Percentiles rank a stretch among this genome's conserved stretches.
Evolutionary conservation across 768 basidiomycete species (phyloP).

Genomic region (Panellus pusillus): DNA sequence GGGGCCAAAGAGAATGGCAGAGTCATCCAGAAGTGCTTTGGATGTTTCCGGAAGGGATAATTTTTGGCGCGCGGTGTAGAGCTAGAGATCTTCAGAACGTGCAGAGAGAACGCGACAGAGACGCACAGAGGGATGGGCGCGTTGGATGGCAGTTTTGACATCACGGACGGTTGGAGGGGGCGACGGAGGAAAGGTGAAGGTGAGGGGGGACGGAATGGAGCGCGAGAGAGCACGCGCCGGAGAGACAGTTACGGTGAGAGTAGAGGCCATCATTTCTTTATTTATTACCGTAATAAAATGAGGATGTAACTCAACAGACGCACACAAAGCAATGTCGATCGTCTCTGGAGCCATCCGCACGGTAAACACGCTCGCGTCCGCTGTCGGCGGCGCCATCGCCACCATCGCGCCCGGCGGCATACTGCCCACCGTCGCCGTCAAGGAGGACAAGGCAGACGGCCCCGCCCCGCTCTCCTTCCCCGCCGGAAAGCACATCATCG

Average conservation of each 20-base stretch:
- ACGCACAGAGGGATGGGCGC: conserved; percentile 17
- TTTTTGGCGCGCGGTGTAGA: conserved; percentile 72
- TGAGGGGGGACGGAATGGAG: conserved; percentile 15
- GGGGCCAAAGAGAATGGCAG: conserved; percentile 48
- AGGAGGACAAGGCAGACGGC: conserved; percentile 55
- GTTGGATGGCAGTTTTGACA: conserved; percentile 19
- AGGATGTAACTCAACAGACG: no score
- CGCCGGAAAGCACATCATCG: conserved; percentile 64
- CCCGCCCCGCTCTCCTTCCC: conserved; percentile 41
- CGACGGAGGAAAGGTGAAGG: conserved; percentile 17
- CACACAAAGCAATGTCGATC: no score
- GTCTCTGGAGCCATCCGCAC: conserved; percentile 27
- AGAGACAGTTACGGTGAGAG: neutral
- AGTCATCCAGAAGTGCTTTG: conserved; percentile 69
- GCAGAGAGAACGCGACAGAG: neutral
- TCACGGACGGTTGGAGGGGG: conserved; percentile 21
- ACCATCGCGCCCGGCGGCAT: conserved; percentile 45
- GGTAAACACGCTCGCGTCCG: conserved; percentile 55
- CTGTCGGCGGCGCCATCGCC: conserved; percentile 44
- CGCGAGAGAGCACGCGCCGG: conserved; percentile 8
- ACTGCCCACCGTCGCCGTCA: conserved; percentile 53
- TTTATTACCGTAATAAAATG: no score
- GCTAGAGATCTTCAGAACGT: conserved; percentile 41
- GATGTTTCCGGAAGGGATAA: conserved; percentile 63
- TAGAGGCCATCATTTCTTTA: no score